phyloP scores from a whole-genome alignment of 1,284 basidiomycete species.

The Moesziomyces antarcticus region DNA sequence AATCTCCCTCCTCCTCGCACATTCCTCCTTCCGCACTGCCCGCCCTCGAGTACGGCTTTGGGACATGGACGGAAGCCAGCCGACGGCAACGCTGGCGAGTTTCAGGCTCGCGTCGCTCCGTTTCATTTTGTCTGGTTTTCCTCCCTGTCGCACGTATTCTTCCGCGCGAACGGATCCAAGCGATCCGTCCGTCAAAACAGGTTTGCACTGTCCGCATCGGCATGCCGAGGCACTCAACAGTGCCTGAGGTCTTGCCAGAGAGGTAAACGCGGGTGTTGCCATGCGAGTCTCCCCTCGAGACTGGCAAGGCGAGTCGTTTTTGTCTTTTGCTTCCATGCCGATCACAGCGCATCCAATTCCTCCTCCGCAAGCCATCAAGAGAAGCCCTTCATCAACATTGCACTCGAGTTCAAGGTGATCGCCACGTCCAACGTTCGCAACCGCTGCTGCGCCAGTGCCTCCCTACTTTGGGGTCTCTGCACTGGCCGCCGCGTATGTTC shows the following conservation, averaged over 20 bases:
- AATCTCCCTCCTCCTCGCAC: constrained; percentile 3
- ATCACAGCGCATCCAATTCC: constrained; percentile 16
- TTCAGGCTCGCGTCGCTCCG: not conserved
- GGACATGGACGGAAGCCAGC: not conserved
- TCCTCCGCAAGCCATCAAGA: constrained; percentile 26
- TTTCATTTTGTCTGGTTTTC: constrained; percentile 1
- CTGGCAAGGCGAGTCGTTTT: constrained; percentile 8
- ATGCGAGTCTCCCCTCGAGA: constrained; percentile 5
- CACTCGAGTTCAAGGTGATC: not conserved
- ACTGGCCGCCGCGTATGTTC: not conserved
- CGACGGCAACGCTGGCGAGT: not conserved
- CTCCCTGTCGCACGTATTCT: not conserved
- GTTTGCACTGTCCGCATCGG: constrained; percentile 16
- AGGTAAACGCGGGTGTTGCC: constrained; percentile 24
- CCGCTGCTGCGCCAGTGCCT: not conserved
- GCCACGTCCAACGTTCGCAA: not conserved
- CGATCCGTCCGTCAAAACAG: constrained; percentile 7
- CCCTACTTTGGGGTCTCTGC: not conserved
- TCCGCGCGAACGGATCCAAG: not conserved
- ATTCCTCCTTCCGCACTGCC: not conserved
- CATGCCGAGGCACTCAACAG: constrained; percentile 39
- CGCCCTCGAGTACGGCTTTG: not conserved
- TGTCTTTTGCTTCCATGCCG: constrained; percentile 38
- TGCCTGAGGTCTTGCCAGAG: constrained; percentile 41
- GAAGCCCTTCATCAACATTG: constrained; percentile 25